These are phyloP conservation scores for Diaporthe vaccinii DNA, from an alignment of 2,329 filamentous ascomycete species.

Conservation along the genomic window DNA sequence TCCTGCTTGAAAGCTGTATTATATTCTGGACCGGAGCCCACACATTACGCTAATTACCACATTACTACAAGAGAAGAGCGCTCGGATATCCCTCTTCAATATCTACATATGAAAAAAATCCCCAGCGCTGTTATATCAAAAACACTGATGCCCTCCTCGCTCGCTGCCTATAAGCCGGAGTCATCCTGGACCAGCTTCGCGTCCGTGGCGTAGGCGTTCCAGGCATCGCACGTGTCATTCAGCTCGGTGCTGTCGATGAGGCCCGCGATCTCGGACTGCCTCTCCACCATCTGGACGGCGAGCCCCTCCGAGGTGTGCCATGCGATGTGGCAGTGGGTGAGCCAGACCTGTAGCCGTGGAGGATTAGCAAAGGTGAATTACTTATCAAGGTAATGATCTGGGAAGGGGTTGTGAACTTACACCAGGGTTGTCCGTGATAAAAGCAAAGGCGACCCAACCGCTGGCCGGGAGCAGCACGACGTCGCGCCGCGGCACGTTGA, in stretches of 20 bases:
- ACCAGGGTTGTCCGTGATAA: constrained; percentile 66
- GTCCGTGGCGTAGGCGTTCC: constrained; percentile 21
- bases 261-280: constrained; percentile 42
- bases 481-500: constrained; percentile 64
- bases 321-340: constrained; percentile 47
- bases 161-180: constrained; percentile 23
- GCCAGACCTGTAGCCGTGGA: constrained; percentile 45
- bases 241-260: constrained; percentile 37
- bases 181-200: constrained; percentile 27
- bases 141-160: neutral
- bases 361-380: neutral
- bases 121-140: neutral
- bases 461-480: constrained; percentile 57
- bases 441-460: constrained; percentile 64
- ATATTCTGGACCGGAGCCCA: neutral
- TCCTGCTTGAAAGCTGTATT: neutral
- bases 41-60: constrained; percentile 20
- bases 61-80: constrained; percentile 10
- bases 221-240: constrained; percentile 33
- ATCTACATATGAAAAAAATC: constrained; percentile 28
- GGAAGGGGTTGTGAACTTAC: constrained; percentile 26
- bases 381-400: too few species aligned
- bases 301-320: constrained; percentile 54
- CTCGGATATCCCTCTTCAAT: constrained; percentile 18
- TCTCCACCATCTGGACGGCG: constrained; percentile 53